Evolutionary conservation across 768 basidiomycete species (phyloP).

Genomic region (Amylocystis lapponica): DNA sequence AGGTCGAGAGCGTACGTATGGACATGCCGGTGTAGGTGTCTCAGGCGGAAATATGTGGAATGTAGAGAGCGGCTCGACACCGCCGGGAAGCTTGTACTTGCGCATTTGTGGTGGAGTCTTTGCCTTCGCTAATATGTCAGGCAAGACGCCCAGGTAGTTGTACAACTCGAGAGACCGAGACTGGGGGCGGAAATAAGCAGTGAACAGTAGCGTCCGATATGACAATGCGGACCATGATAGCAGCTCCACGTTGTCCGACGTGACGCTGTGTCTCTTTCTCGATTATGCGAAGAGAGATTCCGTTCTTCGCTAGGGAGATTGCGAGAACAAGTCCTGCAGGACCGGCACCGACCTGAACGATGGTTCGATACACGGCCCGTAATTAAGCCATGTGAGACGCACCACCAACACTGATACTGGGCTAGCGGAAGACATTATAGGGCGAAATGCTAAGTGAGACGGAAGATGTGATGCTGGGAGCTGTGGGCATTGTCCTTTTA

Average conservation of each 20-base stretch:
- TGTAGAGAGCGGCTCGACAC: slow-evolving; percentile 1
- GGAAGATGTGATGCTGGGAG: no score
- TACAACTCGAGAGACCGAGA: slow-evolving; percentile 15
- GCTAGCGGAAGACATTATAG: no score
- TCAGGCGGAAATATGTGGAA: neutral
- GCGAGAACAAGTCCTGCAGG: slow-evolving; percentile 10
- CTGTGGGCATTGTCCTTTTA: no score
- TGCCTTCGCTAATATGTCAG: slow-evolving; percentile 6
- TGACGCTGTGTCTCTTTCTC: slow-evolving; percentile 2
- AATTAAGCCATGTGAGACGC: no score
- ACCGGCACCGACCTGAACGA: slow-evolving; percentile 12
- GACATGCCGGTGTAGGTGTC: slow-evolving; percentile 2
- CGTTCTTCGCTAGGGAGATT: slow-evolving; percentile 9
- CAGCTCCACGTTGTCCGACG: slow-evolving; percentile 19
- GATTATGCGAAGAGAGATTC: slow-evolving; percentile 9
- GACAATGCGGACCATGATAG: slow-evolving; percentile 4
- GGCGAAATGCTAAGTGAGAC: no score
- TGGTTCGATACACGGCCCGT: no score
- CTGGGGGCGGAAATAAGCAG: slow-evolving; percentile 4
- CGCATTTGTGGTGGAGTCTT: slow-evolving; percentile 1
- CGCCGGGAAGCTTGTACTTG: slow-evolving; percentile 12
- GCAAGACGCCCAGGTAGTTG: slow-evolving; percentile 11
- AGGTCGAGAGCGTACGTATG: no score
- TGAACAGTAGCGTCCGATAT: no score
- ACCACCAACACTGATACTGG: no score